Evolutionary conservation across 2,329 filamentous ascomycete species (phyloP).

Genomic region (Aureobasidium sp.): DNA sequence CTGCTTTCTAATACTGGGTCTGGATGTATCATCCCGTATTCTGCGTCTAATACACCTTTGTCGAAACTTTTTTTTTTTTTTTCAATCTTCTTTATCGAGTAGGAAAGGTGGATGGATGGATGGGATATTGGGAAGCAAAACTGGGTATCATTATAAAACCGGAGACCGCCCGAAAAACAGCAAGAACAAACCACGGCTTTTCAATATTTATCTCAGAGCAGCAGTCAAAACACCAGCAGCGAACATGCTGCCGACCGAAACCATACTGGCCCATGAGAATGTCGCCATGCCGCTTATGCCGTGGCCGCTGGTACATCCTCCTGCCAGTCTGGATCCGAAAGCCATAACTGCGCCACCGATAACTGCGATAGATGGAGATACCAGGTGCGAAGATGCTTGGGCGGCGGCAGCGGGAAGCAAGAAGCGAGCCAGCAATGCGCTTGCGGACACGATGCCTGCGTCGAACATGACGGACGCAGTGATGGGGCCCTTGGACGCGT

Average conservation of each 20-base stretch:
- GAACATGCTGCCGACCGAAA: slow-evolving; percentile 53
- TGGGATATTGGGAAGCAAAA: no score
- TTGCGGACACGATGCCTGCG: slow-evolving; percentile 42
- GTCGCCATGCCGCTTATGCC: slow-evolving; percentile 59
- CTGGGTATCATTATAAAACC: neutral
- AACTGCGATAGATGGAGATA: slow-evolving; percentile 29
- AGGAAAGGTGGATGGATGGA: no score
- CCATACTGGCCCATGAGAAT: slow-evolving; percentile 51
- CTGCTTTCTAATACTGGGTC: neutral
- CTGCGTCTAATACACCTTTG: neutral
- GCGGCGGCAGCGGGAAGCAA: slow-evolving; percentile 9
- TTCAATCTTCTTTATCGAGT: neutral
- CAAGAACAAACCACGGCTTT: neutral
- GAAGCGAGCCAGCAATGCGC: slow-evolving; percentile 28
- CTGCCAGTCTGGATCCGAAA: slow-evolving; percentile 52
- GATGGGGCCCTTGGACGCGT: slow-evolving; percentile 23
- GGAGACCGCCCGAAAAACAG: neutral
- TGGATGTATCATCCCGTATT: neutral
- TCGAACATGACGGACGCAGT: slow-evolving; percentile 45
- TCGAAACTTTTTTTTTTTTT: neutral
- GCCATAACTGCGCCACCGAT: slow-evolving; percentile 50
- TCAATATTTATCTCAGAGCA: neutral
- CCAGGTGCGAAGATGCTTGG: neutral
- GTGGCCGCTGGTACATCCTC: slow-evolving; percentile 61
- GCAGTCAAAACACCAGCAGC: slow-evolving; percentile 34